Base-by-base conservation (phyloP, 2,329 filamentous ascomycete genomes). In the Emmonsiellopsis sp. region DNA sequence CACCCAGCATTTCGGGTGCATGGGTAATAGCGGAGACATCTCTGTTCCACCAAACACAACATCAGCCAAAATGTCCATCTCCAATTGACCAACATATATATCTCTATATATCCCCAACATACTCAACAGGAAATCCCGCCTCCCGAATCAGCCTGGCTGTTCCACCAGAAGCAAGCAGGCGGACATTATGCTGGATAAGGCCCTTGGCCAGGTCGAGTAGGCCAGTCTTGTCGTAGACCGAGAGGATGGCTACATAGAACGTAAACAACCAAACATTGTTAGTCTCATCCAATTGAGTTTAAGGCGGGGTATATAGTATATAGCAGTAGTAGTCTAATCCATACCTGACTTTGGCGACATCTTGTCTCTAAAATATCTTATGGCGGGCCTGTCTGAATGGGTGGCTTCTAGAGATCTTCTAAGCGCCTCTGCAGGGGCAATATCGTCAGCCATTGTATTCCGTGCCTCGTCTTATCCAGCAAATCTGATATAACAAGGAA, bases 221-320 rank as follows among this genome's bases (percentile, higher is more conserved):
- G 57, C 91, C 93, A 54, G 92, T 97, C 84, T 98, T 98, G 81
- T 98, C 89, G 71, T 93, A 97, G 78, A 97, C 93, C 61, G 92
- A 97, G 70, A 98, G 81, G 68, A 98, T 97, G 62, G 93, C 93
- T 79, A 46, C 10, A 38, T 15, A n/a, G 15, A 37, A 41, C 38
- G 11, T 1, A 15, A 41, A 41, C 15, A 41, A 26, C 20, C 20
- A 26, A 26, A 26, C 20, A 26, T 1, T 26, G 20, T 26, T 5
- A 26, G 20, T 26, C 20, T 26, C 20, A 1, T 1, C 1, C 20
- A 26, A 26, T 26, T 26, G 20, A 26, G 20, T 26, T 26, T 26
- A 5, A 3, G 20, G 20, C 1, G 20, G 20, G 1, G 20, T 1
- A 41, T 2, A 40, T 40, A 20, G 11, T 11, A 16, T 15, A 38